Conservation (phyloP, 208 protist genomes). For the Leishmania lainsoni region DNA sequence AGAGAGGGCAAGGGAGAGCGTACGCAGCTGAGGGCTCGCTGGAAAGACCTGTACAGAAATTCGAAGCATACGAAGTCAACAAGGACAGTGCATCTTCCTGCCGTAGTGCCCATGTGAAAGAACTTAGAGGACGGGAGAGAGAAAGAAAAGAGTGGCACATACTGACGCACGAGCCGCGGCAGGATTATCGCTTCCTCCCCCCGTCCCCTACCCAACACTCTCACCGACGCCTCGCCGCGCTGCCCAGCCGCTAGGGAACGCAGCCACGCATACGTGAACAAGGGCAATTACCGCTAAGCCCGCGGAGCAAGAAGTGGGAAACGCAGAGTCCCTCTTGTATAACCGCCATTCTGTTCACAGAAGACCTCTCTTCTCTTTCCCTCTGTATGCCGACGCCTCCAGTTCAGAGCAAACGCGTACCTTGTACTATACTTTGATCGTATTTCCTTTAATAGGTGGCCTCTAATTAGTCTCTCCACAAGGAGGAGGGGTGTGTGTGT, state of each 20-base stretch:
- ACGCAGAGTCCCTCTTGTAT: background rate
- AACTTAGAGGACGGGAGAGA: background rate
- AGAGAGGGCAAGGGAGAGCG: constrained; percentile 4
- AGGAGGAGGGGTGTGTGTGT: background rate
- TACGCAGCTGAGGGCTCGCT: background rate
- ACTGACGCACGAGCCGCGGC: background rate
- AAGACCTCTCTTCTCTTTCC: background rate
- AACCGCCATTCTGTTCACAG: background rate
- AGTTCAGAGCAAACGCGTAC: too few species aligned
- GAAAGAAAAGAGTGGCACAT: background rate
- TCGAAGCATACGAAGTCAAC: background rate
- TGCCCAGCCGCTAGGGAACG: background rate
- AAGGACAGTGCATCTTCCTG: background rate
- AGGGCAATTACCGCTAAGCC: background rate
- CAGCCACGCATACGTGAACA: background rate
- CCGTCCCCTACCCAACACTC: background rate
- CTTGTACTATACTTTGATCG: too few species aligned
- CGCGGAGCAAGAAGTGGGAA: background rate
- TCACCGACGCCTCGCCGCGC: background rate
- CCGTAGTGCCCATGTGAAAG: background rate
- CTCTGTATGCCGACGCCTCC: background rate
- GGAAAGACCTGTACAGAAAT: background rate
- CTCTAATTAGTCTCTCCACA: background rate
- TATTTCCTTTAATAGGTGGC: background rate
- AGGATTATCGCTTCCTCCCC: background rate